A percentile compares a stretch with the other conserved stretches of the same genome.
phyloP scores from a whole-genome alignment of 2,329 filamentous ascomycete species.

The Nothophaeocryptopus gaeumannii region DNA sequence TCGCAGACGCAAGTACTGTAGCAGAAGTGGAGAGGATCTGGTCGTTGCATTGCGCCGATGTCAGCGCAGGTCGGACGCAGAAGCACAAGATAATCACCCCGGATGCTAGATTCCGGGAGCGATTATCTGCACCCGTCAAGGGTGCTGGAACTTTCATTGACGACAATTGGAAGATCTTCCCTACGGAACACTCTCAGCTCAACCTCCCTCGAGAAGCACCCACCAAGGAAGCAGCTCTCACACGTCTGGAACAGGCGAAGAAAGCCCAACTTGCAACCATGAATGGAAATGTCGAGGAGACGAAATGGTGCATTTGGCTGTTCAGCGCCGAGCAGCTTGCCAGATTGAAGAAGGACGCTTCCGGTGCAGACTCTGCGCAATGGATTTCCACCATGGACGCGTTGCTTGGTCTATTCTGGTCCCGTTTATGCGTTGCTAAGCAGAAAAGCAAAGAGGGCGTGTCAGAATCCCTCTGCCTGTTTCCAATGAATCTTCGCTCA shows the following conservation, averaged over 20 bases:
- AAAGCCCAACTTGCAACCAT: slow-evolving; percentile 5
- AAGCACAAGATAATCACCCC: slow-evolving; percentile 6
- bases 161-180: slow-evolving; percentile 15
- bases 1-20: slow-evolving; percentile 15
- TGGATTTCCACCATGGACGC: slow-evolving; percentile 26
- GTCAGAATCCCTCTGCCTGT: slow-evolving; percentile 12
- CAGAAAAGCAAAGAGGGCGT: slow-evolving; percentile 10
- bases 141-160: slow-evolving; percentile 4
- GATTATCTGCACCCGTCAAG: slow-evolving; percentile 10
- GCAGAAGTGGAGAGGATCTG: slow-evolving; percentile 19
- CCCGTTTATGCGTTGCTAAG: slow-evolving; percentile 9
- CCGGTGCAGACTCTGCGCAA: neutral
- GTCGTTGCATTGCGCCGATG: slow-evolving; percentile 18
- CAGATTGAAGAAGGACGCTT: slow-evolving; percentile 16
- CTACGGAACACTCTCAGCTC: slow-evolving; percentile 12
- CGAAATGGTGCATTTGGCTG: slow-evolving; percentile 16
- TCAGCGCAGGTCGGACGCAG: slow-evolving; percentile 5
- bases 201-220: slow-evolving; percentile 8
- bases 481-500: slow-evolving; percentile 19
- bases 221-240: slow-evolving; percentile 3
- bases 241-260: slow-evolving; percentile 11
- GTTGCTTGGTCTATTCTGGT: slow-evolving; percentile 22
- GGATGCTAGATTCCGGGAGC: slow-evolving; percentile 9
- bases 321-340: slow-evolving; percentile 16
- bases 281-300: slow-evolving; percentile 2